Base-by-base conservation (phyloP, 2,329 filamentous ascomycete genomes). In the Paraphoma chrysanthemicola region DNA sequence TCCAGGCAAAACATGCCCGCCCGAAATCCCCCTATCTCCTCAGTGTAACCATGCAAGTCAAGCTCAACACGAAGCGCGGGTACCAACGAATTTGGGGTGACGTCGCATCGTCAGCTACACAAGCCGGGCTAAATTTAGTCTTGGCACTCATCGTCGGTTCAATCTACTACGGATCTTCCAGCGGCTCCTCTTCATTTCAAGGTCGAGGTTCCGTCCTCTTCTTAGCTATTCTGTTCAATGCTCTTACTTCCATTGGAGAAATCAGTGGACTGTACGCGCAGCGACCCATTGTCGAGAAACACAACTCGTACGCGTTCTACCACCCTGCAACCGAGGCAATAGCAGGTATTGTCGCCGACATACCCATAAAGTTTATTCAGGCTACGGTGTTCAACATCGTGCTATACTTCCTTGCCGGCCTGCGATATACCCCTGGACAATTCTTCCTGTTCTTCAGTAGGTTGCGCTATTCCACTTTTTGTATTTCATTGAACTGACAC, bases 201-300 rank as follows among this genome's bases (percentile, higher is more conserved):
- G 74, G 82, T 1, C 83, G 82, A 47, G 86, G 85, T 9, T 82
- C 84, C 0, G 80, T 85, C 2, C 72, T 89, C 8, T 89, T 89
- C 77, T 81, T 88, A 60, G 85, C 85, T 2, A 74, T 88, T 23
- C 74, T 89, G 2, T 78, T 88, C 62, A 88, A 86, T 59, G 86
- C 85, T 2, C 73, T 88, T 16, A 82, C 79, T 0, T 82, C 85
- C 8, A 84, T 88, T 49, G 78, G 81, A 1, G 87, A 89, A 42
- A 77, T 77, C 52, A 66, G 66, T 44, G 63, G 57, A 44, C 58
- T 96, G 2, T 97, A 94, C 70, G 85, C 90, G 1, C 92, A 97
- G 83, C 88, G 93, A 18, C 90, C 91, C 0, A 95, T 97, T 66
- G 91, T 97, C 57, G 92, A 97, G 69, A 97, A 97, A 73, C 93